Base-by-base conservation (phyloP, 139 green algal species). In the Tetradesmus obliquus region DNA sequence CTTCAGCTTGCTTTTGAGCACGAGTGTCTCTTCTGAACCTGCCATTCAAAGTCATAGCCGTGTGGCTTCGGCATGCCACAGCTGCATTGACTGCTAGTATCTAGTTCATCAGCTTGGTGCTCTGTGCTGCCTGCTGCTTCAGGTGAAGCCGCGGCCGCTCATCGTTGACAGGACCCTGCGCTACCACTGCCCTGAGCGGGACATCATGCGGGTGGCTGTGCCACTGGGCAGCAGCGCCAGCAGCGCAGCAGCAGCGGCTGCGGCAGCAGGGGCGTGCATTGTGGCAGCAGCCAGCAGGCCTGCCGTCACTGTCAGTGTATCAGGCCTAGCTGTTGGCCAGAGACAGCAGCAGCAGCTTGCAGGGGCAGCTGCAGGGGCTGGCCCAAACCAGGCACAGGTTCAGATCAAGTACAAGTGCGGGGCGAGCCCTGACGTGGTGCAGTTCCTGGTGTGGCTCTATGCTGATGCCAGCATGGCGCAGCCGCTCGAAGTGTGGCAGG, bases 81-180 rank as follows among this genome's bases (percentile, higher is more conserved):
- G 45, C 45, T n/a, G 0, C 9, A 57, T 4, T 53, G 55, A 5
- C 24, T 87, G 82, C 53, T 3, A 8, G 9, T 32, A 24, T 45
- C 19, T 69, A 2, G 55, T 13, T 84, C 9, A 84, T 3, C 45
- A 84, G 20, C 4, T n/a, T 84, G 32, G 13, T 53, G 53, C 15
- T 45, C 32, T 53, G 79, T 20, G 5, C 54, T 57, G 15, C 32
- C 32, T 60, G 7, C 24, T 24, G 51, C n/a, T 15, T 55, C 74
- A 91, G 87, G 87, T 91, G 4, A 90, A 92, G 72, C 93, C 94
- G 3, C 79, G 88, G 54, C 92, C 94, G 2, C 79, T 96, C 69
- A 92, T 96, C 80, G 94, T 97, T 57, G 94, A 96, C 89, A 92
- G 94, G 57, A 97, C 95, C 0, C 94, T 97, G n/a, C 79, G 92